These are phyloP conservation scores for Boletus edulis DNA, from an alignment of 768 basidiomycete species.

Conservation along the genomic window DNA sequence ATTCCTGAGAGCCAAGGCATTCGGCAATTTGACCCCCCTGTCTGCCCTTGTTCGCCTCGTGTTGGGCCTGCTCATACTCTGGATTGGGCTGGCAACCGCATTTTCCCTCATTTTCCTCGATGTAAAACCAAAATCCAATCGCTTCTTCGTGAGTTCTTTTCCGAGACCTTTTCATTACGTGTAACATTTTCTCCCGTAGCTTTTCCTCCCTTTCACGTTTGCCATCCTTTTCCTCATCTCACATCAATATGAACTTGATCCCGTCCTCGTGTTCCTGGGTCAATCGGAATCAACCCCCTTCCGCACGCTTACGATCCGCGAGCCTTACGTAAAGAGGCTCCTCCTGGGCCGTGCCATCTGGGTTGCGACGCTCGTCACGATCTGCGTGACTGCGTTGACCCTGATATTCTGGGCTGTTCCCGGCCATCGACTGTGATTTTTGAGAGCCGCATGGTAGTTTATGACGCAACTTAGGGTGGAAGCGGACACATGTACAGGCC, in stretches of 20 bases:
- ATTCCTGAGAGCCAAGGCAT: constrained; percentile 96
- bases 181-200: constrained; percentile 42
- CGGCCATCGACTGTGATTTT: constrained; percentile 73
- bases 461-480: constrained; percentile 9
- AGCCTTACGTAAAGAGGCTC: constrained; percentile 92
- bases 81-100: constrained; percentile 90
- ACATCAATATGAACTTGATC: constrained; percentile 97
- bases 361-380: constrained; percentile 79
- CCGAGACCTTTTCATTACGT: neutral
- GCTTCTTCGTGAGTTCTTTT: constrained; percentile 82
- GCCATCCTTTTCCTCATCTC: constrained; percentile 90
- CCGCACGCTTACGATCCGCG: constrained; percentile 86
- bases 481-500: constrained; percentile 7
- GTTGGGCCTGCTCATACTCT: constrained; percentile 79
- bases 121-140: constrained; percentile 84
- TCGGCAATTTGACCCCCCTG: constrained; percentile 93
- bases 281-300: constrained; percentile 98
- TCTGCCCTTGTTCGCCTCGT: constrained; percentile 85
- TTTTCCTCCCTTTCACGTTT: constrained; percentile 91
- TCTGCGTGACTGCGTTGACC: constrained; percentile 76
- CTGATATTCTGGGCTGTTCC: constrained; percentile 96
- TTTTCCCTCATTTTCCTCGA: constrained; percentile 95
- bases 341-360: constrained; percentile 88
- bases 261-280: constrained; percentile 88
- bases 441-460: neutral